Base-by-base conservation (phyloP, 2,329 filamentous ascomycete genomes). In the Fusarium xylarioides region DNA sequence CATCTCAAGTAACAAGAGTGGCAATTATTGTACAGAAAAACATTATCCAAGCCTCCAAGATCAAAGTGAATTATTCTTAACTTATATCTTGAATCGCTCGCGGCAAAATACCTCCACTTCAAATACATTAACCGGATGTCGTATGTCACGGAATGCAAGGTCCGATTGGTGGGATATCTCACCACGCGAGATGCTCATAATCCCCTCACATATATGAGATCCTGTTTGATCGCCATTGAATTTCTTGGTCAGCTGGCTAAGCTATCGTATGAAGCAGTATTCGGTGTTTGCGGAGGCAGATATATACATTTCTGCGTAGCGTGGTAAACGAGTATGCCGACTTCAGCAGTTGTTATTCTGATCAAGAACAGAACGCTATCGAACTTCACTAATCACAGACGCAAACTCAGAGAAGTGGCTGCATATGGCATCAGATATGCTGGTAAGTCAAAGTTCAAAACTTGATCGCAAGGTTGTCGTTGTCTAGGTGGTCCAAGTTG, bases 101-200 rank as follows among this genome's bases (percentile, higher is more conserved):
- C 6, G 12, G 43, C 12, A 50, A 15, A 42, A 42, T 32, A 5
- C 19, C 32, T 44, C 37, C 19, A 18, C 16, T 34, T 16, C 26
- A 23, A 23, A 16, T 18, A 34, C 21, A 26, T 68, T 68, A 55
- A 68, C 66, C 57, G 21, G 28, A 68, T 68, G 28, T 23, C 64
- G 64, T 68, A 68, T 68, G 42, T 55, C 42, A 43, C 66, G 64
- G 66, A 68, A 38, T 30, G 49, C 18, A 21, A 19, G 15, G 40
- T 55, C 66, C 66, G 56, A 68, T 68, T 68, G 66, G 66, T 68
- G 66, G 64, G 37, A 68, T 50, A 34, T 68, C 30, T 50, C 28
- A n/a, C 12, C 7, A 34, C 10, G 14, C 10, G 28, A 40, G 21
- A 42, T 40, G 14, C 5, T 35, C 12, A 11, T 3, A 21, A 32